Evolutionary conservation across 257 asterid genomes (phyloP).

Genomic region (Rauvolfia tetraphylla): DNA sequence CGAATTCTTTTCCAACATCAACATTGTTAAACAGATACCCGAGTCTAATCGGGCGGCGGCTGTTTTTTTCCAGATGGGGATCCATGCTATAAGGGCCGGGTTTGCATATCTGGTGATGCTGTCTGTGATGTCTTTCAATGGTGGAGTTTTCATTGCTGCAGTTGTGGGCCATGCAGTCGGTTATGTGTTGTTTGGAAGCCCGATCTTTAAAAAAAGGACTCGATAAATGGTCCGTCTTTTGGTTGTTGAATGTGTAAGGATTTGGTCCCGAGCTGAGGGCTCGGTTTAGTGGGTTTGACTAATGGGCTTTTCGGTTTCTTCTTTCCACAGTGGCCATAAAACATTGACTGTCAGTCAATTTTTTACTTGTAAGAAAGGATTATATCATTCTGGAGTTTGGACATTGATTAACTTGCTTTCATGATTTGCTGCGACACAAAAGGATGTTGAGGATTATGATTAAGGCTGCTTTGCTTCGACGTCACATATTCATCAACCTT

Average conservation of each 20-base stretch:
- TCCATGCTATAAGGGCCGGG: constrained; percentile 68
- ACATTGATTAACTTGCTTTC: neutral
- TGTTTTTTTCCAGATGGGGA: constrained; percentile 46
- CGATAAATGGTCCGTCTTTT: neutral
- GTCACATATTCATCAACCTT: neutral
- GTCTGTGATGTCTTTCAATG: constrained; percentile 74
- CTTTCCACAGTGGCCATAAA: neutral
- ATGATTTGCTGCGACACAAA: neutral
- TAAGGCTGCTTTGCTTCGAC: neutral
- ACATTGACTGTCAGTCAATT: neutral
- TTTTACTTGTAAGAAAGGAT: neutral
- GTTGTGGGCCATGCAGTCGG: constrained; percentile 72
- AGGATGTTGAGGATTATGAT: neutral
- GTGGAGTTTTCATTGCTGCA: constrained; percentile 65
- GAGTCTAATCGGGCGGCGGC: constrained; percentile 49
- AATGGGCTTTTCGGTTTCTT: neutral
- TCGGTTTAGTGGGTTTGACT: neutral
- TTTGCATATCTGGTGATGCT: constrained; percentile 63
- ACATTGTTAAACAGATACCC: constrained; percentile 38
- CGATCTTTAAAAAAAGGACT: constrained; percentile 28
- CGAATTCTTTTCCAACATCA: constrained; percentile 49
- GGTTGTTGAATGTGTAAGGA: neutral
- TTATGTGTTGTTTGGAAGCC: constrained; percentile 49
- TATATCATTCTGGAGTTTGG: too few species aligned
- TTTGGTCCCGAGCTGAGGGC: neutral